Base-by-base conservation (phyloP, 257 asterid species). In the Orobanche coerulescens region DNA sequence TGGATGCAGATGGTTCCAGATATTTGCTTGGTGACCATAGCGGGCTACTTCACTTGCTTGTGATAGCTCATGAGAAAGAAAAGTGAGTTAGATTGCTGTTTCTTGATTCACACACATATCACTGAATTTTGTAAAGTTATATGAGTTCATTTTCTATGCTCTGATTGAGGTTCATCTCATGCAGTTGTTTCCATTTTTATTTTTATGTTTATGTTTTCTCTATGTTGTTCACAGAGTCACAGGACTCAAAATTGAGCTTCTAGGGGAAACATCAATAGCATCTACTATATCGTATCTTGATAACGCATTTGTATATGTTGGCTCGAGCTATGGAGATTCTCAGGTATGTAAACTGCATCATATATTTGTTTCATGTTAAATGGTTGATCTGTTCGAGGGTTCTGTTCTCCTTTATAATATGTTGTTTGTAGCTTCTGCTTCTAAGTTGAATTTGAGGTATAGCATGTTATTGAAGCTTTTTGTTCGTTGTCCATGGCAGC, bases 261-360 rank as follows among this genome's bases (percentile, higher is more conserved):
- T 85, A 78, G 96, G 96, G 31, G 90, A 85, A 74, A 88, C 96
- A 13, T 88, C 95, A 40, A 74, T 88, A 62, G 95, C 93, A 47
- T 88, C 96, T 34, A 83, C 93, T n/a, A 85, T 88, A 42, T 88
- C 93, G n/a, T 88, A 85, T 78, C 88, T 88, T 67, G 95, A 88
- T 74, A 85, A 81, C 73, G 92, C 93, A 25, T 78, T 85, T 71
- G 96, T 88, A 47, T 88, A 68, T 44, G 62, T 88, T 68, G 96
- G 96, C 63, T 85, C 96, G 54, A 88, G 96, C 79, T 88, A 76
- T 60, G 95, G 96, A 44, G 96, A 88, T 74, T 88, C 96, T 39
- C 96, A 85, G 95, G 96, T 78, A 40, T 40, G 67, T 44, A 49
- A 19, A 44, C 28, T 33, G 22, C 40, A 43, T 65, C n/a, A n/a